Evolutionary conservation across 2,329 filamentous ascomycete species (phyloP), one percentile per base, ranked within the genome.

Genomic region (Aureobasidium pullulans): DNA sequence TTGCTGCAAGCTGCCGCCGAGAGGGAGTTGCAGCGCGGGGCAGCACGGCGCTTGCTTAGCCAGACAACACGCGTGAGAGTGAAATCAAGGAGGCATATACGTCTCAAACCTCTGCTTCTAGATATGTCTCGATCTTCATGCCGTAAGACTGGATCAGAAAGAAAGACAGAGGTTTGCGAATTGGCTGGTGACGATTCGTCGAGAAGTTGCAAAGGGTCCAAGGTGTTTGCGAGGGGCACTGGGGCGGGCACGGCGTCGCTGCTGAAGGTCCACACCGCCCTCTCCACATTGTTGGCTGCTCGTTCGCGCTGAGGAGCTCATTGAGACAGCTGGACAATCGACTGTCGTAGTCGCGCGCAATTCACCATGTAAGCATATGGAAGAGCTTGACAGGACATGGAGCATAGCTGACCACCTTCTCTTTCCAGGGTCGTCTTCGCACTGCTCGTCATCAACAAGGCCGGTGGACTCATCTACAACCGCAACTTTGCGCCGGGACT

Each of bases 381-480:
- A 13, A 2, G 13, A 16, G 19, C 15, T 5, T 23, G 6, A 2
- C 6, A 16, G 29, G 6, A 15, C 23, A 31, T 29, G 5, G 7
- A 31, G 6, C 13, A 16, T 31, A 2, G 32, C 47, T 40, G 36
- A 39, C 36, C 8, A 36, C 13, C 13, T 2, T 52, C 2, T 13
- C 16, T 2, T 2, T 34, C 42, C 66, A 97, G 92, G 94, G 89
- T 91, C 65, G 88, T 99, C 73, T 94, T 95, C 75, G 86, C 92
- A 61, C 87, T 99, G 70, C 91, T 97, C 73, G 88, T 99, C 73
- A 96, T 99, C 79, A 97, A 96, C 81, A 99, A 99, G 82, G 92
- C 94, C 64, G 94, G 92, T 62, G 94, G 94, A 68, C 83, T 99
- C 57, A 87, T 99, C 75, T 99, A 96, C 80, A 93, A 97, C 76